Evolutionary conservation across 768 basidiomycete species (phyloP), one percentile per base, ranked within the genome.

Genomic region (Rhodotorula paludigena): DNA sequence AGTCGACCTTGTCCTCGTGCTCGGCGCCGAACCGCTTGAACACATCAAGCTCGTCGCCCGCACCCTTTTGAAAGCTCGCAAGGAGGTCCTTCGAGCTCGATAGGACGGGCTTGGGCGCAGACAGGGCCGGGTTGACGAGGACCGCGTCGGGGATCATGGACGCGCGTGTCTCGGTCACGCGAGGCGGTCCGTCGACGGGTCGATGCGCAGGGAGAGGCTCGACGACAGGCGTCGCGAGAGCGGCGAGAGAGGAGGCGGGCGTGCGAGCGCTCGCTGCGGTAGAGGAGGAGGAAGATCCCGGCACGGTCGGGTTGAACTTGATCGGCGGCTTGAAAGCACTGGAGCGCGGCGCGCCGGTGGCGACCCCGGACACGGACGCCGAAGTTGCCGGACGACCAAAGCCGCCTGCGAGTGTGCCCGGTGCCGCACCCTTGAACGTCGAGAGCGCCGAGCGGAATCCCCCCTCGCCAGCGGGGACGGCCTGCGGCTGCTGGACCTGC

Each of bases 401-500:
- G 12, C 57, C 60, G 32, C 3, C 42, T 1, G 51, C 36, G 15
- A 32, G 18, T 7, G 49, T 32, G 12, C 20, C 33, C 10, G 21
- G 35, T 23, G 23, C 15, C 2, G 3, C n/a, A 15, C 39, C 23
- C 42, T 35, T 33, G 42, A 25, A 32, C 39, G 51, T 35, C 41
- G 60, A 57, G 25, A 36, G 52, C 30, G 61, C 67, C 8, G 67
- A 54, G 33, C 62, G 61, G 61, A 68, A 68, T 3, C 67, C 67
- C 20, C 61, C 67, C 20, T 38, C 48, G 12, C 67, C 67, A 2
- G 61, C 33, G 1, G 67, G 67, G 0, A 68, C 61, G 2, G 67
- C 25, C 28, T 68, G 67, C 23, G 62, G 16, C n/a, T 36, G 25
- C 32, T 20, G 45, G 15, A 33, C 39, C 33, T 44, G 33, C 38